phyloP scores from a whole-genome alignment of 2,329 filamentous ascomycete species.

The Phoma sp. region DNA sequence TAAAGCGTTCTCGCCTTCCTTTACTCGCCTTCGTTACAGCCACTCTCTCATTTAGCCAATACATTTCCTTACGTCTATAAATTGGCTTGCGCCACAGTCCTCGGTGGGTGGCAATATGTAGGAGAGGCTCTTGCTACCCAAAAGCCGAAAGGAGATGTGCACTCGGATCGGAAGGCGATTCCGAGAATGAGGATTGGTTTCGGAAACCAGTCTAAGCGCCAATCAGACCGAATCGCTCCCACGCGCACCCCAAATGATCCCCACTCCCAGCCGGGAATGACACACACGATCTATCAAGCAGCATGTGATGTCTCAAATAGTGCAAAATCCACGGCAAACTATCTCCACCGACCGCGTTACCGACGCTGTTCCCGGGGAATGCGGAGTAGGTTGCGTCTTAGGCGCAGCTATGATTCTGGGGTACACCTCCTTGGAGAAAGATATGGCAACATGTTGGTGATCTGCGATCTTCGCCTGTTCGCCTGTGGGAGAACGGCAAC shows the following conservation, averaged over 20 bases:
- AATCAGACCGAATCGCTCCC: neutral
- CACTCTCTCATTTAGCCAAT: neutral
- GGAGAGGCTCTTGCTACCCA: neutral
- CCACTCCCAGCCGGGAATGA: neutral
- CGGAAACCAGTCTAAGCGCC: neutral
- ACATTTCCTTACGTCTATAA: neutral
- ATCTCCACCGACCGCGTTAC: neutral
- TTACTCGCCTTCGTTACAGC: too few species aligned
- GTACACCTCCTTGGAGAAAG: neutral
- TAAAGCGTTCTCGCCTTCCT: too few species aligned
- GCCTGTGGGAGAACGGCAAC: neutral
- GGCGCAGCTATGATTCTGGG: neutral
- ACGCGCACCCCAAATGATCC: neutral
- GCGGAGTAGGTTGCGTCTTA: neutral
- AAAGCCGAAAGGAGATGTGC: neutral
- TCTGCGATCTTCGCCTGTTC: neutral
- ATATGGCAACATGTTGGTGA: neutral
- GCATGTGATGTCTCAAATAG: neutral
- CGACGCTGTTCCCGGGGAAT: neutral
- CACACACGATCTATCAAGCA: neutral
- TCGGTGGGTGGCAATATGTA: neutral
- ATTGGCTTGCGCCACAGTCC: neutral
- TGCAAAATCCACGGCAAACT: neutral
- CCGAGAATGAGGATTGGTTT: neutral
- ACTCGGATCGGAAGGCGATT: conserved; percentile 1